These are phyloP conservation scores for Amanita pseudoporphyria DNA, from an alignment of 768 basidiomycete species.

Conservation along the genomic window DNA sequence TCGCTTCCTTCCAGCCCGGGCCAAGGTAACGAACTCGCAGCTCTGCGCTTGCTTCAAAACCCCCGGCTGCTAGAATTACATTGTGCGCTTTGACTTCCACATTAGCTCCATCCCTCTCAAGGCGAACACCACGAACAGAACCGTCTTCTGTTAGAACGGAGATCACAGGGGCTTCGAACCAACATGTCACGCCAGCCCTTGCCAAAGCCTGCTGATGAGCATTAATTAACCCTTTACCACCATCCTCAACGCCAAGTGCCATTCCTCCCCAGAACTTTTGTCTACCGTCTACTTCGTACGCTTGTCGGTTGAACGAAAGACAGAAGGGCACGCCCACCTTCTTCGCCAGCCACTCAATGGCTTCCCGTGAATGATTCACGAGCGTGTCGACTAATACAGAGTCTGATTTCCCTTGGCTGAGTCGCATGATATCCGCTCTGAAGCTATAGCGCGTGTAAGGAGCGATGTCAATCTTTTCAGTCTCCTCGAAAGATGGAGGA, in stretches of 20 bases:
- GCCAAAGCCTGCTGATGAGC: constrained; percentile 42
- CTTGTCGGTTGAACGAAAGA: constrained; percentile 56
- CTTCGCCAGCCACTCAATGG: constrained; percentile 47
- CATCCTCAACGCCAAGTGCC: constrained; percentile 49
- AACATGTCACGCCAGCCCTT: constrained; percentile 40
- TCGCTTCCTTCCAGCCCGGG: constrained; percentile 46
- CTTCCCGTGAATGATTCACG: constrained; percentile 45
- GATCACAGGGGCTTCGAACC: constrained; percentile 45
- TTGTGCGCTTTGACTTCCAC: constrained; percentile 29
- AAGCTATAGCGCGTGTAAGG: constrained; percentile 50
- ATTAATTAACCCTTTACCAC: constrained; percentile 58
- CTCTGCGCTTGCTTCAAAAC: constrained; percentile 49
- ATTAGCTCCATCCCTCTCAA: constrained; percentile 27
- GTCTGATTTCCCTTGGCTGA: constrained; percentile 43
- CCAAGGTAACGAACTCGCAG: constrained; percentile 48
- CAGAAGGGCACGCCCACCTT: constrained; percentile 42
- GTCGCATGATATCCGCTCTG: constrained; percentile 48
- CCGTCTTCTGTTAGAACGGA: constrained; percentile 27
- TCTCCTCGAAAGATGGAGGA: constrained; percentile 29
- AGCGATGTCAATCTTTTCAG: constrained; percentile 41
- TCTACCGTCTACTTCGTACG: constrained; percentile 52
- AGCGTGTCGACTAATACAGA: constrained; percentile 37
- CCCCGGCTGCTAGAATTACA: constrained; percentile 57
- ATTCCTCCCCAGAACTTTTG: constrained; percentile 68
- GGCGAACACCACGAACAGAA: constrained; percentile 36